phyloP scores from a whole-genome alignment of 352 stramenopile species.

The Globisporangium paroecandrum region DNA sequence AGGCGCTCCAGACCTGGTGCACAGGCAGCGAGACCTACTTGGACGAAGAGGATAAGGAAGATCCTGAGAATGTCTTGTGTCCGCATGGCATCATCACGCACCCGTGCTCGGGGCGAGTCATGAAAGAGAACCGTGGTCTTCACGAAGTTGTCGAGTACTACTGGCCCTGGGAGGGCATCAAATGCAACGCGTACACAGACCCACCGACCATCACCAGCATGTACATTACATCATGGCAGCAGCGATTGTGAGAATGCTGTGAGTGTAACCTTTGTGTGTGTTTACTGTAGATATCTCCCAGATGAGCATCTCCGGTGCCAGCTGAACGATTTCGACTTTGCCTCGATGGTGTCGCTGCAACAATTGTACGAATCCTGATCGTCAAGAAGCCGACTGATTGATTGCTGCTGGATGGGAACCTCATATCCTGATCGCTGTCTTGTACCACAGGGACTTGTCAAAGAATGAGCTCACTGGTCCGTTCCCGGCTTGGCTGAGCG shows the following conservation, averaged over 20 bases:
- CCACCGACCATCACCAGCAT: conserved; percentile 72
- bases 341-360: conserved; percentile 65
- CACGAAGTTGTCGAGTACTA: conserved; percentile 30
- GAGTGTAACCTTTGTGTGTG: neutral
- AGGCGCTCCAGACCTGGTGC: conserved; percentile 60
- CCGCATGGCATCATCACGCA: conserved; percentile 50
- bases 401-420: neutral
- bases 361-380: conserved; percentile 47
- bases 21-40: conserved; percentile 30
- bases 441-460: conserved; percentile 42
- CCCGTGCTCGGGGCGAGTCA: conserved; percentile 56
- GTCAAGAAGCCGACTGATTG: neutral
- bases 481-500: conserved; percentile 58
- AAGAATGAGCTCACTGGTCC: conserved; percentile 45
- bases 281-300: conserved; percentile 44
- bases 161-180: conserved; percentile 73
- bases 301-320: conserved; percentile 44
- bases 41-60: conserved; percentile 12
- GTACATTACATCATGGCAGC: conserved; percentile 22
- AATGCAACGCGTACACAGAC: conserved; percentile 59
- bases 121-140: conserved; percentile 27
- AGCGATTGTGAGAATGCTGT: neutral
- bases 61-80: conserved; percentile 27
- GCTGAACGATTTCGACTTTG: conserved; percentile 52
- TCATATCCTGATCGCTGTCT: neutral